Percentiles rank a stretch among this genome's conserved stretches.
phyloP scores from a whole-genome alignment of 2,329 filamentous ascomycete genomes.

The Claviceps quebecensis region DNA sequence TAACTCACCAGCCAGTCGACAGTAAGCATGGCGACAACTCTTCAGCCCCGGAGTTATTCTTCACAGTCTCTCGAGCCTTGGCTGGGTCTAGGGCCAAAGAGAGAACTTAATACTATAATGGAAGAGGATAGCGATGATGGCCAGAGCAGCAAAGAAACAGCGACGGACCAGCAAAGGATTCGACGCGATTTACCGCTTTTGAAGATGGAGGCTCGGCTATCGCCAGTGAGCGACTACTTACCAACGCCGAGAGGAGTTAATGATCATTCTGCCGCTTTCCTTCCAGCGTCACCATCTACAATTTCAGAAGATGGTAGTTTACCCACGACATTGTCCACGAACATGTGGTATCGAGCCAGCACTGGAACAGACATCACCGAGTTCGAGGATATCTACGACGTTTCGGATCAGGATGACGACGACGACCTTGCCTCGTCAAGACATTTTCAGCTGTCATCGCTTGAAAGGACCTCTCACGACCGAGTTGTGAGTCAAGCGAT shows the following conservation, averaged over 20 bases:
- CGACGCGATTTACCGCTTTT: constrained; percentile 25
- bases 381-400: constrained; percentile 79
- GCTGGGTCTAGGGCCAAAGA: constrained; percentile 40
- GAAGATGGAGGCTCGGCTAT: constrained; percentile 44
- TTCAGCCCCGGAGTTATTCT: constrained; percentile 18
- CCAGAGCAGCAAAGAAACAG: constrained; percentile 11
- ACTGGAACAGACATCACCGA: constrained; percentile 52
- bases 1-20: constrained; percentile 12
- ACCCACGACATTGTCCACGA: constrained; percentile 37
- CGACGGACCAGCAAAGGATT: constrained; percentile 12
- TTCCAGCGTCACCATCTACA: constrained; percentile 46
- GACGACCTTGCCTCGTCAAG: constrained; percentile 19
- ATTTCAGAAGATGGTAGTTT: constrained; percentile 38
- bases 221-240: constrained; percentile 50
- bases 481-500: constrained; percentile 23
- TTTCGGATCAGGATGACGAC: constrained; percentile 60
- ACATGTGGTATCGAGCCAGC: constrained; percentile 50
- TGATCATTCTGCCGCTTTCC: constrained; percentile 48
- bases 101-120: constrained; percentile 51
- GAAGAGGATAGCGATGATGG: constrained; percentile 37
- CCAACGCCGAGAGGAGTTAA: constrained; percentile 56
- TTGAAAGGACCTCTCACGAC: constrained; percentile 22
- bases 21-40: constrained; percentile 30
- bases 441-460: constrained; percentile 13
- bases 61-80: constrained; percentile 32